Percentiles rank a stretch among this genome's conserved stretches.
Conservation (phyloP, 164 flowering plant species). For the Sextonia rubra region DNA sequence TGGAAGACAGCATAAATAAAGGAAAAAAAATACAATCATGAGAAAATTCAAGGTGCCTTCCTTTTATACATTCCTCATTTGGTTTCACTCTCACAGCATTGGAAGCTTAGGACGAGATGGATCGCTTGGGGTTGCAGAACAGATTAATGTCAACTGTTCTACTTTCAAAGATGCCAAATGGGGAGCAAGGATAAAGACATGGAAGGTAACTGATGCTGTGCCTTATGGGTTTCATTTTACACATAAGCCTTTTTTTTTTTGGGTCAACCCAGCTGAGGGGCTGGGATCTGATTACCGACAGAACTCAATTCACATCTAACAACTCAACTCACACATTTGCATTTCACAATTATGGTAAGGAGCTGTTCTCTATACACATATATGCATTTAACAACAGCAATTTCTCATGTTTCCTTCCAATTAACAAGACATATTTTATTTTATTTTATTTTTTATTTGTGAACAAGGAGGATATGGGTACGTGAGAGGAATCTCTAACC, state of each 20-base stretch:
- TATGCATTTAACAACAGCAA: background rate
- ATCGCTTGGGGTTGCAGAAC: slow-evolving; percentile 27
- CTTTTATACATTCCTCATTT: background rate
- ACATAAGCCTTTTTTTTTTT: too few species aligned
- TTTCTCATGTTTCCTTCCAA: background rate
- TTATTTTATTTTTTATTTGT: background rate
- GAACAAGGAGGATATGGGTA: slow-evolving; percentile 32
- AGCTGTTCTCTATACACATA: background rate
- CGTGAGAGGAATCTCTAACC: slow-evolving; percentile 29
- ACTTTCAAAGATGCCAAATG: slow-evolving; percentile 30
- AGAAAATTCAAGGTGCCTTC: too few species aligned
- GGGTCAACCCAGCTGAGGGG: too few species aligned
- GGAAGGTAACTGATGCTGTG: slow-evolving; percentile 12
- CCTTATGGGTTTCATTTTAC: too few species aligned
- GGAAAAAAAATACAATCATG: too few species aligned
- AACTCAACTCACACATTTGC: too few species aligned
- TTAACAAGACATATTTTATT: background rate
- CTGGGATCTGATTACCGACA: too few species aligned
- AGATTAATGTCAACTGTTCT: slow-evolving; percentile 31
- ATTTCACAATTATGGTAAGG: too few species aligned
- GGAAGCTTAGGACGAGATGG: slow-evolving; percentile 54
- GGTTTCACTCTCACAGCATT: slow-evolving; percentile 25
- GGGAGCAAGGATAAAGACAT: slow-evolving; percentile 68
- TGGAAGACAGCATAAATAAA: too few species aligned
- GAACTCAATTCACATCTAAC: too few species aligned